Evolutionary conservation across 164 flowering plant species (phyloP), one percentile per base, ranked within the genome.

Genomic region (Saururus chinensis): DNA sequence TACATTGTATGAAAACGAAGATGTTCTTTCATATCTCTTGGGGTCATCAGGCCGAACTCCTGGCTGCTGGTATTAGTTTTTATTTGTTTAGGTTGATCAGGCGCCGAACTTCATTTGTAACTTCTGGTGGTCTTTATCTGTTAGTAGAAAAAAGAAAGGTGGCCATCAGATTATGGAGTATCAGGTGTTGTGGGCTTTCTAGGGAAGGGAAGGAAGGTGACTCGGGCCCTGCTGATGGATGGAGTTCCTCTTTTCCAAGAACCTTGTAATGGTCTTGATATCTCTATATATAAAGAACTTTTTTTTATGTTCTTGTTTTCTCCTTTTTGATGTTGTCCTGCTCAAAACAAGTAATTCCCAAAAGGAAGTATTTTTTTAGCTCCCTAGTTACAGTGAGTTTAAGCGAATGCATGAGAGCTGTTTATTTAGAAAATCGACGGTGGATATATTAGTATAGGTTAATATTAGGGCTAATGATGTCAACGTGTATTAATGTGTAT

Each of bases 1-100:
- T 63, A 63, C 53, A 63, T 63, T 45, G 10, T 19, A 17, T 23
- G 52, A 55, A 42, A 51, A 24, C 19, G n/a, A 23, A 23, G 30
- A 55, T 23, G 30, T 55, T 20, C 35, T 55, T 30, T 24, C 10
- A 1, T 30, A 54, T 55, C 7, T 4, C 17, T 45, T 45, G 49
- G 49, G 4, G 49, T 45, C 4, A 45, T 17, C 49, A 24, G 25
- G 35, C 35, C 30, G 6, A 54, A 41, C 12, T 8, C 12, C 45
- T 41, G 8, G 45, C 11, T 41, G 45, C 12, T 45, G 49, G 14
- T 45, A 17, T 12, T 8, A 45, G 14, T 45, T 41, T 12, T 45
- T 4, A 45, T 45, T 8, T 45, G 49, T 45, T 7, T 45, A 45
- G 49, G 49, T 45, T 45, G 49, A 45, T 17, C 49, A 45, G 49